phyloP scores from a whole-genome alignment of 768 basidiomycete species.

The Austroboletus eburneus region DNA sequence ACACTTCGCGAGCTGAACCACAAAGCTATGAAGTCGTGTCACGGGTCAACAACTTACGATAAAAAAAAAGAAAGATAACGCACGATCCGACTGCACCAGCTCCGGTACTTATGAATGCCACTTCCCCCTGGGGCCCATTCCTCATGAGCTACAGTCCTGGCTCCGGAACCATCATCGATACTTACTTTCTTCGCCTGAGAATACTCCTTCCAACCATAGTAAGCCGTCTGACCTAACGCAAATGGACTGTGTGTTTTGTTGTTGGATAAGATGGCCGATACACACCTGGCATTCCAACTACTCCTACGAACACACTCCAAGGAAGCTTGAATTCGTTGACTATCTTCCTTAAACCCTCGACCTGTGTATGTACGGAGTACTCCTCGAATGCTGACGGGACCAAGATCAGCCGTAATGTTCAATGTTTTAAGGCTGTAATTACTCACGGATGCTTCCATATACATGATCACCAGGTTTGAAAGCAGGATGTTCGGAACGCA shows the following conservation, averaged over 20 bases:
- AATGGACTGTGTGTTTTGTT: background rate
- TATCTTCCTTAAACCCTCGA: constrained; percentile 9
- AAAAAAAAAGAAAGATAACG: no score
- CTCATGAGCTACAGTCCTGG: background rate
- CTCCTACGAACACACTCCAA: constrained; percentile 29
- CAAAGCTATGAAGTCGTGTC: constrained; percentile 32
- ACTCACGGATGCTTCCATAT: constrained; percentile 26
- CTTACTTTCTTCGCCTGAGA: constrained; percentile 24
- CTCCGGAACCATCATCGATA: background rate
- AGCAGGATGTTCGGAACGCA: constrained; percentile 10
- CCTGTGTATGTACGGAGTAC: no score
- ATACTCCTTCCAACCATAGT: constrained; percentile 17
- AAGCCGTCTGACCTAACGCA: constrained; percentile 24
- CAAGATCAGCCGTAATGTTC: constrained; percentile 37
- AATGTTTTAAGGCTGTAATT: constrained; percentile 38
- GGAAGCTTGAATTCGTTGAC: constrained; percentile 27
- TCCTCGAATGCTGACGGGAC: no score
- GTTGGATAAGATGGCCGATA: constrained; percentile 6
- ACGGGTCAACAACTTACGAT: constrained; percentile 9
- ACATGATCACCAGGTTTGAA: constrained; percentile 5
- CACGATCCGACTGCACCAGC: constrained; percentile 55
- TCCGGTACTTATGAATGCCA: constrained; percentile 44
- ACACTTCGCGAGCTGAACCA: constrained; percentile 47
- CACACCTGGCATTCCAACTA: constrained; percentile 30
- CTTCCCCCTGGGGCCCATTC: constrained; percentile 37